Evolutionary conservation across 2,329 filamentous ascomycete species (phyloP).

Genomic region (Fusarium sp.): DNA sequence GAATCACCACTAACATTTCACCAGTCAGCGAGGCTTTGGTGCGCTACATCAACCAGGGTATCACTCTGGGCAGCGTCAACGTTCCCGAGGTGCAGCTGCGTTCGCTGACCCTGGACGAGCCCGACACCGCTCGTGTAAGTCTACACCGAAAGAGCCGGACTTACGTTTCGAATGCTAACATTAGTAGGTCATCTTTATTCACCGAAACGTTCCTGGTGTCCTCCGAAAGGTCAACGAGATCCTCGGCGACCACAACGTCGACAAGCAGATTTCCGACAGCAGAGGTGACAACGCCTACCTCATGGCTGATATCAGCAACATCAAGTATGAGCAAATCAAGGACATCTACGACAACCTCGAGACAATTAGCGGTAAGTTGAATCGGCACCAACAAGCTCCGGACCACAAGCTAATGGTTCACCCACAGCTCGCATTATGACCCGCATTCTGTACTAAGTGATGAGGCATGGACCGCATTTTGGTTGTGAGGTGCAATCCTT

Average conservation of each 20-base stretch:
- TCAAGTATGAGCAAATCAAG: conserved; percentile 83
- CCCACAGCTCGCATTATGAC: conserved; percentile 59
- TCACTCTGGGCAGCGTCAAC: conserved; percentile 92
- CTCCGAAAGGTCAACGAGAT: conserved; percentile 95
- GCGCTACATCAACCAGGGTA: conserved; percentile 94
- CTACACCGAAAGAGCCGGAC: neutral
- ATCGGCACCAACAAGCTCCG: neutral
- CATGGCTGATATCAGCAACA: conserved; percentile 96
- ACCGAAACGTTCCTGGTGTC: conserved; percentile 96
- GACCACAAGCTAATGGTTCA: conserved; percentile 26
- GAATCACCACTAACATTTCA: conserved; percentile 22
- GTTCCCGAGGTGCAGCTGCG: conserved; percentile 94
- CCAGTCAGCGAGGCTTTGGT: conserved; percentile 85
- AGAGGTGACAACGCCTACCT: conserved; percentile 94
- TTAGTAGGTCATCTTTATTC: conserved; percentile 85
- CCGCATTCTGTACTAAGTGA: conserved; percentile 58
- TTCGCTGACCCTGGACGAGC: conserved; percentile 89
- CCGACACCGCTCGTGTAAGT: conserved; percentile 81
- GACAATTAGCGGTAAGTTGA: conserved; percentile 75
- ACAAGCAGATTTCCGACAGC: conserved; percentile 98
- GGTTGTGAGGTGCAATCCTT: conserved; percentile 31
- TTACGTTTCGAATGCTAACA: conserved; percentile 27
- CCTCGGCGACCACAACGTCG: conserved; percentile 93
- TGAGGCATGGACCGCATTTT: conserved; percentile 16
- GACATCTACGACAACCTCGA: conserved; percentile 87